Percentiles rank a stretch among this genome's conserved stretches.
These are phyloP conservation scores for Graphilbum fragrans DNA, from an alignment of 2,329 filamentous ascomycete genomes.

Conservation along the genomic window DNA sequence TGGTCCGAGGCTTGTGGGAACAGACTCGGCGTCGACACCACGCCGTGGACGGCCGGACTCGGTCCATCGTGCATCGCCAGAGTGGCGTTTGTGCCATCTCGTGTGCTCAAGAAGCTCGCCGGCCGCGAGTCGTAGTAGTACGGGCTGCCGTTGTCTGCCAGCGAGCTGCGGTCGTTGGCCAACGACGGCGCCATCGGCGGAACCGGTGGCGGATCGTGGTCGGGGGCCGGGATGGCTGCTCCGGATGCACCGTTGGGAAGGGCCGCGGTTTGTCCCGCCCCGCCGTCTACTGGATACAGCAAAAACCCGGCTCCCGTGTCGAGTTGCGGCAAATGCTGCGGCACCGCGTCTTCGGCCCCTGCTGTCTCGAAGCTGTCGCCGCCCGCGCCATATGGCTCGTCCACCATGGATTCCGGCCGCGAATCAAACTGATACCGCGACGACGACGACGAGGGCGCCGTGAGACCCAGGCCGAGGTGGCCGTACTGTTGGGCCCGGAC, in stretches of 20 bases:
- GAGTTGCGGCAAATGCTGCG: conserved; percentile 34
- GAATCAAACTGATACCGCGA: conserved; percentile 11
- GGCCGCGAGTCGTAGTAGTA: conserved; percentile 29
- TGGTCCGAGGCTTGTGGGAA: too few species aligned
- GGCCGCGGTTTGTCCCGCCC: conserved; percentile 11
- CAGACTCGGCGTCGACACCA: too few species aligned
- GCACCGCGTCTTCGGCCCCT: neutral
- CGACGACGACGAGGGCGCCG: neutral
- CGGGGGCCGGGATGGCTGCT: too few species aligned
- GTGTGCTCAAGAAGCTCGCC: conserved; percentile 23
- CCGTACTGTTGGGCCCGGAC: too few species aligned
- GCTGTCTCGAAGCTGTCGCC: conserved; percentile 3
- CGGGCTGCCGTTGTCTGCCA: conserved; percentile 13
- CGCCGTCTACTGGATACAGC: conserved; percentile 28
- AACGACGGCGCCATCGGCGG: conserved; percentile 20
- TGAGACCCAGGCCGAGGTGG: neutral
- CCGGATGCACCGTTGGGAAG: too few species aligned
- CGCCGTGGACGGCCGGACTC: too few species aligned
- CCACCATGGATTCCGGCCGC: conserved; percentile 13
- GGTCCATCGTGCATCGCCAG: too few species aligned
- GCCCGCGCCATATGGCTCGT: conserved; percentile 5
- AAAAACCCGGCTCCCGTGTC: conserved; percentile 39
- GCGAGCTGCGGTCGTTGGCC: conserved; percentile 9
- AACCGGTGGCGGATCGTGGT: conserved; percentile 38
- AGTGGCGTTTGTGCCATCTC: too few species aligned